These are phyloP conservation scores for Fusarium compactum DNA, from an alignment of 2,329 filamentous ascomycete species.

Conservation along the genomic window DNA sequence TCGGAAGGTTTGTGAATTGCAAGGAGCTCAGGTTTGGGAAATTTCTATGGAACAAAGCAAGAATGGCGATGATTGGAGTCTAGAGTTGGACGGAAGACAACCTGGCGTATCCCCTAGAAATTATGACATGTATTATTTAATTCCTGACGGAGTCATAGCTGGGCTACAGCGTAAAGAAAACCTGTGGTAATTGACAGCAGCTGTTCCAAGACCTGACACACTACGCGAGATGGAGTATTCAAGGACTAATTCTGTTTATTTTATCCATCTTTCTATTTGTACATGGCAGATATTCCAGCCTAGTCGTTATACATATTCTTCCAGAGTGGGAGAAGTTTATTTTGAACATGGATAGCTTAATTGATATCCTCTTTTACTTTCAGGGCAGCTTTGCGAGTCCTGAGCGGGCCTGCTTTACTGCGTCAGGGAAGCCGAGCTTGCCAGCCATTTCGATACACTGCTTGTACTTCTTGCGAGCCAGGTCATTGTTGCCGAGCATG, in stretches of 20 bases:
- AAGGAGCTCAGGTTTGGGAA: slow-evolving; percentile 41
- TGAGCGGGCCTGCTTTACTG: slow-evolving; percentile 64
- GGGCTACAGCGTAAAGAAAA: background rate
- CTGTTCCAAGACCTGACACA: background rate
- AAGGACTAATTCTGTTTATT: background rate
- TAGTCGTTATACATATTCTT: slow-evolving; percentile 7
- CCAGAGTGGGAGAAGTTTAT: background rate
- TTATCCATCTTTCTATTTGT: slow-evolving; percentile 20
- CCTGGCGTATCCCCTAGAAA: slow-evolving; percentile 9
- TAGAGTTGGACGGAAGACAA: slow-evolving; percentile 9
- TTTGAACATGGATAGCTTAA: background rate
- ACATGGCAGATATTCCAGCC: slow-evolving; percentile 15
- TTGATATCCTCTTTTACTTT: slow-evolving; percentile 9
- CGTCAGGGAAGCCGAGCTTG: slow-evolving; percentile 64
- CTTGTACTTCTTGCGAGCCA: slow-evolving; percentile 76
- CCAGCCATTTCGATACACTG: slow-evolving; percentile 74
- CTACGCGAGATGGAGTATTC: background rate
- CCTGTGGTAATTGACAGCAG: background rate
- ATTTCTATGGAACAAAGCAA: slow-evolving; percentile 24
- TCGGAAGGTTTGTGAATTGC: slow-evolving; percentile 19
- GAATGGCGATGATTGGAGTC: slow-evolving; percentile 10
- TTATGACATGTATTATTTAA: slow-evolving; percentile 5
- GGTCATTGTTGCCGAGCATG: slow-evolving; percentile 73
- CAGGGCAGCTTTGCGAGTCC: slow-evolving; percentile 58
- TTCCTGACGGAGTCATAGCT: background rate